phyloP scores from a whole-genome alignment of 1,284 basidiomycete genomes.

The Microbotryum scabiosae region DNA sequence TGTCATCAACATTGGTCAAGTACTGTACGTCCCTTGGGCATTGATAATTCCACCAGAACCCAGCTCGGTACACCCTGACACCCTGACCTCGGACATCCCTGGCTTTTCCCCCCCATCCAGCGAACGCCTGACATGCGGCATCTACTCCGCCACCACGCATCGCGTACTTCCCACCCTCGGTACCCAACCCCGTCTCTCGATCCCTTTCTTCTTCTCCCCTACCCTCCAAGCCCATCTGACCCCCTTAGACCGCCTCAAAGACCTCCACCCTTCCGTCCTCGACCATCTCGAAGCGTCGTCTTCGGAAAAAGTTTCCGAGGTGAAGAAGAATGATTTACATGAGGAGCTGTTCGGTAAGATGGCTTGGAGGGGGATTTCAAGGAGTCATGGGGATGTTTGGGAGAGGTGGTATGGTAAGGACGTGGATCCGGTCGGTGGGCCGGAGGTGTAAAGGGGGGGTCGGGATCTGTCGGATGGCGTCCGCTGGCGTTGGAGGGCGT shows the following conservation, averaged over 20 bases:
- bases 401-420: constrained; percentile 11
- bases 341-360: constrained; percentile 16
- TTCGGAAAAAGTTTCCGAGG: background rate
- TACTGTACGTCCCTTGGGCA: background rate
- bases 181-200: constrained; percentile 10
- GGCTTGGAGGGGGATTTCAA: constrained; percentile 22
- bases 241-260: background rate
- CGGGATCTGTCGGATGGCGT: too few relatives aligned
- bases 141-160: constrained; percentile 20
- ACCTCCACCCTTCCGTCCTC: constrained; percentile 5
- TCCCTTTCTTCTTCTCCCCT: constrained; percentile 27
- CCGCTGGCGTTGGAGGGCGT: too few relatives aligned
- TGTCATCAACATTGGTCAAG: constrained; percentile 23
- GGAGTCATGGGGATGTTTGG: constrained; percentile 17
- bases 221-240: constrained; percentile 3
- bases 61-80: too few relatives aligned
- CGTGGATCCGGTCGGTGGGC: constrained; percentile 11
- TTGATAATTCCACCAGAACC: background rate
- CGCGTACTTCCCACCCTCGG: constrained; percentile 13
- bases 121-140: constrained; percentile 11
- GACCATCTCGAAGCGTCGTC: background rate
- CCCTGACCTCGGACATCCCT: background rate
- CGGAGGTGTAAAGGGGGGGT: background rate
- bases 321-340: constrained; percentile 16
- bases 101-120: background rate